Percentiles rank a stretch among this genome's conserved stretches.
Evolutionary conservation across 2,329 filamentous ascomycete species (phyloP).

Genomic region (Aspergillus bombycis): DNA sequence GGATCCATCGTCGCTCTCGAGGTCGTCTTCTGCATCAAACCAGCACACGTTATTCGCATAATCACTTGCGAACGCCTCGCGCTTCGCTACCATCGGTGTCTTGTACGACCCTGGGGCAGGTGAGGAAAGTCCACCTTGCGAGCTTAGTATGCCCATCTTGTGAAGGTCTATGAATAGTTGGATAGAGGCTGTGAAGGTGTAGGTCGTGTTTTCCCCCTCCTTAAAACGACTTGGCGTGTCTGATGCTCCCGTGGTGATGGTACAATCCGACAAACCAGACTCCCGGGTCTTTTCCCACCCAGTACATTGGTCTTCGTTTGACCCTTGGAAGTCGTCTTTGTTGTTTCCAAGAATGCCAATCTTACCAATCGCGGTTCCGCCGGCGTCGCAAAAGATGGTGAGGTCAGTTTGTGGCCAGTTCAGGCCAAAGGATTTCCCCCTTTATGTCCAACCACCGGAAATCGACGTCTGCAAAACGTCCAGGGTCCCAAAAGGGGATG

Average conservation of each 20-base stretch:
- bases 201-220: background rate
- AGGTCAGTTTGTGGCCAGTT: background rate
- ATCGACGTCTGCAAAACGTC: background rate
- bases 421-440: background rate
- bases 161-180: background rate
- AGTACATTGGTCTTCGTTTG: background rate
- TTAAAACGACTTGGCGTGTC: background rate
- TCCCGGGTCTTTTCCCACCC: background rate
- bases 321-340: background rate
- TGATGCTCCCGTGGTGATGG: background rate
- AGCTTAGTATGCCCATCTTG: conserved; percentile 4
- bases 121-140: conserved; percentile 3
- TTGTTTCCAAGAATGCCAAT: background rate
- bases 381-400: background rate
- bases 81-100: background rate
- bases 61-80: background rate
- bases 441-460: background rate
- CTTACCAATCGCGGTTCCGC: background rate
- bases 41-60: conserved; percentile 5
- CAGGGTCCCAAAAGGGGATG: background rate
- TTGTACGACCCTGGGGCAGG: background rate
- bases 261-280: background rate
- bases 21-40: conserved; percentile 7
- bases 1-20: conserved; percentile 12
- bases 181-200: background rate